Evolutionary conservation across 2,329 filamentous ascomycete genomes (phyloP), one percentile per base, ranked within the genome.

Genomic region (Fusarium sp.): DNA sequence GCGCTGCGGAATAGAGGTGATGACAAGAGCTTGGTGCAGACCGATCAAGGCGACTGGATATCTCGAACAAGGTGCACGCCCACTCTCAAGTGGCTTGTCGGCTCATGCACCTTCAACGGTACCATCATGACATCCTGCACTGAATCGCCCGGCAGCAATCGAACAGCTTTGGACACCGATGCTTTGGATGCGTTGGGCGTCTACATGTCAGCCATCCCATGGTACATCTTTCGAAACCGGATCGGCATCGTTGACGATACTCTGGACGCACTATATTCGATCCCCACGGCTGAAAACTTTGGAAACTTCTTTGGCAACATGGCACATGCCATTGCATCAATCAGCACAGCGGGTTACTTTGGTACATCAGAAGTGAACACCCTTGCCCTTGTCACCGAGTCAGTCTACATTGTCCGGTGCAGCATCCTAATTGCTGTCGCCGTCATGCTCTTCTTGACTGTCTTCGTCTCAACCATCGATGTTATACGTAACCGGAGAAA

Each of bases 201-300:
- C 3, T 67, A 67, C 46, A 67, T 67, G 64, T 63, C 64, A 1
- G 64, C 64, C 1, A 67, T 67, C n/a, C 64, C 64, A 2, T 67
- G 64, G 64, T 65, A 57, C 4, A 63, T 67, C 13, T 65, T 67
- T 32, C 27, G 47, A 4, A 63, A 57, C 4, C 51, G 38, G 4
- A 53, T 67, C 8, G 21, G 42, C 4, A 67, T 67, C 1, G 53
- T 63, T 0, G 64, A 67, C 4, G 53, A 65, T 0, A 67, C 64
- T 1, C 38, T 67, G 3, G 65, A 67, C 14, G 31, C 51, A 1
- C 57, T 67, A 0, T 67, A 67, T 41, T 55, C 61, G 4, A 67
- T 67, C 15, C 64, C 64, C 1, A 67, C 65, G 1, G 33, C 64
- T 0, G 60, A 65, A 10, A 64, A 67, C 2, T 27, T 63, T 0